phyloP scores from a whole-genome alignment of 1,139 yeast genomes.

The Candida glucosophila region DNA sequence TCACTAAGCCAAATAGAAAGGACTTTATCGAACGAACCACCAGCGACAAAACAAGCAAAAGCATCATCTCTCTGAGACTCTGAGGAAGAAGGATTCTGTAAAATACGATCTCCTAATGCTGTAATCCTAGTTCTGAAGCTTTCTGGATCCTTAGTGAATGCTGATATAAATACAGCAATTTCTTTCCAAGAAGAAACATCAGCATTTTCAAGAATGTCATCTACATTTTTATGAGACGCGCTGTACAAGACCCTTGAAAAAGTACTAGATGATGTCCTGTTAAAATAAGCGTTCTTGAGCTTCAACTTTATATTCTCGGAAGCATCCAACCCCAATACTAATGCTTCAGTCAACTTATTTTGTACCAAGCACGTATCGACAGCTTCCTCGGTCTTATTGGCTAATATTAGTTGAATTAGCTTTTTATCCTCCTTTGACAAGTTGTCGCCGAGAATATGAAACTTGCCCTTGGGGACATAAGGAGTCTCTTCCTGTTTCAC shows the following conservation, averaged over 20 bases:
- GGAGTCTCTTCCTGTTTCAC: constrained; percentile 9
- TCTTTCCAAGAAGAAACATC: constrained; percentile 78
- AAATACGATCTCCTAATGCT: constrained; percentile 62
- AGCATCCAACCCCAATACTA: constrained; percentile 70
- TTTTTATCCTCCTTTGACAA: constrained; percentile 24
- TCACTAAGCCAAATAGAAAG: constrained; percentile 81
- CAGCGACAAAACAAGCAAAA: constrained; percentile 69
- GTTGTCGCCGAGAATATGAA: constrained; percentile 21
- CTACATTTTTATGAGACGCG: constrained; percentile 48
- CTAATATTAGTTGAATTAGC: constrained; percentile 50
- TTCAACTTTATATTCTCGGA: constrained; percentile 52
- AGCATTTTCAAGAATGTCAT: constrained; percentile 72
- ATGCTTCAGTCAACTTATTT: constrained; percentile 67
- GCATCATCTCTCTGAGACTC: constrained; percentile 58
- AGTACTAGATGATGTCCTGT: constrained; percentile 44
- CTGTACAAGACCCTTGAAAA: constrained; percentile 70
- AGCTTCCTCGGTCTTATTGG: constrained; percentile 61
- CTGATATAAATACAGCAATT: constrained; percentile 61
- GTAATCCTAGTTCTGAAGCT: constrained; percentile 49
- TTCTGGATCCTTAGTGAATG: constrained; percentile 40
- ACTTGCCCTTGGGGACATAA: constrained; percentile 39
- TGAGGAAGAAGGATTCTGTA: constrained; percentile 19
- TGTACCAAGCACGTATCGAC: constrained; percentile 58
- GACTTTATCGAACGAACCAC: constrained; percentile 71
- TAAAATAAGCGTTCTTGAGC: constrained; percentile 66